Conservation (phyloP, 352 stramenopile genomes). For the Globisporangium alternatum region DNA sequence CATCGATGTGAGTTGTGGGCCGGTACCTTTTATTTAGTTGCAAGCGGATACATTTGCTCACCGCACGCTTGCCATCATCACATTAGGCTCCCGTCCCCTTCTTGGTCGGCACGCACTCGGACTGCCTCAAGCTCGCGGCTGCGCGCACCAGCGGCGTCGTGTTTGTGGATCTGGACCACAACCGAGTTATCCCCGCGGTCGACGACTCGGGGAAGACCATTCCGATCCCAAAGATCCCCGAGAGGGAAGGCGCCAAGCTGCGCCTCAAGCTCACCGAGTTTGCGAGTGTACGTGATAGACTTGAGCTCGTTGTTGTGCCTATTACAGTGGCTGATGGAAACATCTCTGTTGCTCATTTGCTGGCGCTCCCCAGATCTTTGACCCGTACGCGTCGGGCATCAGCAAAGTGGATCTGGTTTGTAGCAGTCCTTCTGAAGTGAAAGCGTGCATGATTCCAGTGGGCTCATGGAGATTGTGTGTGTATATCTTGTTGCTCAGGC, state of each 20-base stretch:
- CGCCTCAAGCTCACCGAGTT: conserved; percentile 56
- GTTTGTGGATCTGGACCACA: conserved; percentile 94
- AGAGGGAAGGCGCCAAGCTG: conserved; percentile 65
- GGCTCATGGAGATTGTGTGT: neutral
- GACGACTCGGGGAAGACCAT: conserved; percentile 61
- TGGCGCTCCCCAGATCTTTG: conserved; percentile 56
- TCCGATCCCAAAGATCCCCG: conserved; percentile 67
- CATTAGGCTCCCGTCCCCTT: conserved; percentile 91
- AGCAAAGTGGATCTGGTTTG: conserved; percentile 66
- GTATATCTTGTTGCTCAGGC: conserved; percentile 28
- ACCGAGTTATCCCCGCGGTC: conserved; percentile 77
- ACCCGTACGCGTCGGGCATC: conserved; percentile 68
- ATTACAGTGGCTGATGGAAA: neutral
- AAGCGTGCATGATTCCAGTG: neutral
- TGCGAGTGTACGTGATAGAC: conserved; percentile 37
- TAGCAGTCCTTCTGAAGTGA: neutral
- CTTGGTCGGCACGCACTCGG: conserved; percentile 88
- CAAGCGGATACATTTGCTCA: neutral
- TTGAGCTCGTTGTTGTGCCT: neutral
- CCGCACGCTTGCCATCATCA: neutral
- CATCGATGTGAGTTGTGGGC: conserved; percentile 72
- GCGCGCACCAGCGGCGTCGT: conserved; percentile 81
- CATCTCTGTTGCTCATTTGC: neutral
- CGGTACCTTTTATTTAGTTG: neutral
- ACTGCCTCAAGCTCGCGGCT: conserved; percentile 66